Evolutionary conservation across 371 early-diverging fungal species (phyloP), one percentile per base, ranked within the genome.

Genomic region (Actinomortierella ambigua): DNA sequence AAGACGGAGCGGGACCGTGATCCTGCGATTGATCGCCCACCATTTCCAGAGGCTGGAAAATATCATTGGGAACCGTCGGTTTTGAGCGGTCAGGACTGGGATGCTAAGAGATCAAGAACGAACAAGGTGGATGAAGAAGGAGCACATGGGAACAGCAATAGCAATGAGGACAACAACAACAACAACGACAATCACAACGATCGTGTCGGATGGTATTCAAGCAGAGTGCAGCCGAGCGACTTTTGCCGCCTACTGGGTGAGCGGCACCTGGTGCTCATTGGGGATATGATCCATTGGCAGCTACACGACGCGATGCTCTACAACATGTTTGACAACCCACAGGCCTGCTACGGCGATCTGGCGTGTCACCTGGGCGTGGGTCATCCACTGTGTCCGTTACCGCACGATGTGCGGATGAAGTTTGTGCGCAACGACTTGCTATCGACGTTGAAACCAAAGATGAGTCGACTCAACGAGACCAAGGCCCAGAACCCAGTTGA

Each of bases 291-390:
- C 2, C 84, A 84, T 28, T 85, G 80, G 64, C 85, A 85, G 50
- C 65, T 83, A 13, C 88, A 88, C 63, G 88, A 88, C 26, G 55
- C 86, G 2, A 60, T 86, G n/a, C 57, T 88, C 53, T 82, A 88
- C 69, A 73, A 79, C 27, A 78, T 88, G 59, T 73, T 85, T 46
- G 85, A 86, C 54, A 85, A 79, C 2, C 67, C 67, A 8, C 81
- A 81, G 9, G 82, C 77, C 13, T 86, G 88, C 53, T 88, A 82
- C 75, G 88, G 88, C 17, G 86, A 86, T 61, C 48, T 82, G 34
- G 81, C 82, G 42, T 88, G 86, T 64, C 82, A 69, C 40, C 60
- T 57, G 3, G 67, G 64, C 1, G 48, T 61, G 18, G 69, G 63
- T 22, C 68, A 65, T 40, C 63, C 68, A 26, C 53, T 68, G 5